Evolutionary conservation across 2,329 filamentous ascomycete species (phyloP).

Genomic region (Aureobasidium sp.): DNA sequence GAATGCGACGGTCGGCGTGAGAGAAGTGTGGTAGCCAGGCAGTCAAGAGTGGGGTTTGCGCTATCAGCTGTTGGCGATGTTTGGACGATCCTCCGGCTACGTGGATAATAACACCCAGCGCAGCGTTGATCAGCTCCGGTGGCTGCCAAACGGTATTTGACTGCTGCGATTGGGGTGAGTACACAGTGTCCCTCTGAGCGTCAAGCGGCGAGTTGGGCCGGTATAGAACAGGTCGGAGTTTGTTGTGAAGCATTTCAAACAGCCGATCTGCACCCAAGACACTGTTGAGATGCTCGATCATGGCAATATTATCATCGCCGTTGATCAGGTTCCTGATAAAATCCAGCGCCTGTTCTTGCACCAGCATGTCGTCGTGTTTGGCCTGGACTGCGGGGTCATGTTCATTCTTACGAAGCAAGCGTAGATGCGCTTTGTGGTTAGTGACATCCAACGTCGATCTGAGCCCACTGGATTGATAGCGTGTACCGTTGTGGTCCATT

Average conservation of each 20-base stretch:
- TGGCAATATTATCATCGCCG: slow-evolving; percentile 50
- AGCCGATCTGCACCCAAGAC: slow-evolving; percentile 67
- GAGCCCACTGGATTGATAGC: slow-evolving; percentile 27
- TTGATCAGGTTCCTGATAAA: slow-evolving; percentile 85
- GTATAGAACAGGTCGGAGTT: slow-evolving; percentile 54
- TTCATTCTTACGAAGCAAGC: slow-evolving; percentile 37
- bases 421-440: slow-evolving; percentile 8
- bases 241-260: slow-evolving; percentile 71
- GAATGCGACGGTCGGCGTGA: slow-evolving; percentile 64
- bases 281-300: slow-evolving; percentile 77
- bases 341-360: slow-evolving; percentile 85
- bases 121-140: slow-evolving; percentile 62
- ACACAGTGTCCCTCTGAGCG: not conserved
- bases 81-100: slow-evolving; percentile 72
- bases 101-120: slow-evolving; percentile 77
- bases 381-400: slow-evolving; percentile 58
- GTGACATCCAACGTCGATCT: slow-evolving; percentile 25
- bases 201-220: not conserved
- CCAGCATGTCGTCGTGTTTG: slow-evolving; percentile 67
- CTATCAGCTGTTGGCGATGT: slow-evolving; percentile 68
- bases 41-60: slow-evolving; percentile 66
- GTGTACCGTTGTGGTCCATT: slow-evolving; percentile 32
- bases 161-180: slow-evolving; percentile 37
- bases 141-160: slow-evolving; percentile 25
- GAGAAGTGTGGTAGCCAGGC: slow-evolving; percentile 64